A percentile compares a stretch with the other conserved stretches of the same genome.
Conservation (phyloP, 768 basidiomycete genomes). For the Hericium erinaceus region DNA sequence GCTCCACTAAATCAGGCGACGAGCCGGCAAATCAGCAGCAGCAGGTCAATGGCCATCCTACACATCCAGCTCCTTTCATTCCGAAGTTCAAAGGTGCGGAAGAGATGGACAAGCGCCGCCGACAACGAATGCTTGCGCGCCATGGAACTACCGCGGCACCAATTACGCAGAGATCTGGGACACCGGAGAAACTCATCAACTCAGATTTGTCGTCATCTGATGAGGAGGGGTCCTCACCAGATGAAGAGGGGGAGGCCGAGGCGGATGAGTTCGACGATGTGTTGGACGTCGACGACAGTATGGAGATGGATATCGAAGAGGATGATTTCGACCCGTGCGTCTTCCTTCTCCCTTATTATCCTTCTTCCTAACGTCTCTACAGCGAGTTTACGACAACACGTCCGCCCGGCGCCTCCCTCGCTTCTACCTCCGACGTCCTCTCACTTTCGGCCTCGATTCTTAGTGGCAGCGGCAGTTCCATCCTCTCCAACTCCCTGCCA, state of each 20-base stretch:
- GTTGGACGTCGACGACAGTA: conserved; percentile 36
- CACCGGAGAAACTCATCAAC: conserved; percentile 32
- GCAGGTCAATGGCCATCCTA: conserved; percentile 4
- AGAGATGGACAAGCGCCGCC: conserved; percentile 76
- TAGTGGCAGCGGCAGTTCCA: conserved; percentile 46
- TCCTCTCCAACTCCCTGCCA: conserved; percentile 37
- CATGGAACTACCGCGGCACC: conserved; percentile 23
- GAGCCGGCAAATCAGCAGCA: conserved; percentile 4
- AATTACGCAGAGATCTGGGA: conserved; percentile 20
- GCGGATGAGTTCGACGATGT: conserved; percentile 42
- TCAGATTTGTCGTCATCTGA: conserved; percentile 40
- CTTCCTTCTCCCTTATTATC: neutral
- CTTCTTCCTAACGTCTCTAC: neutral
- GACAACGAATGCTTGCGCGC: conserved; percentile 57
- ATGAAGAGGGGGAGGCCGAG: conserved; percentile 35
- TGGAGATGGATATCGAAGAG: conserved; percentile 45
- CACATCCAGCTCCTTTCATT: conserved; percentile 47
- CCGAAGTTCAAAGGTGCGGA: conserved; percentile 76
- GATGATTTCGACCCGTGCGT: conserved; percentile 80
- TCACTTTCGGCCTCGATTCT: conserved; percentile 44
- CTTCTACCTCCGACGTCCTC: conserved; percentile 45
- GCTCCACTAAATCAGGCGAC: conserved; percentile 6
- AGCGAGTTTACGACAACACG: conserved; percentile 66
- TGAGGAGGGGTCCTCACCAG: conserved; percentile 38
- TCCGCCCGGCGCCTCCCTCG: conserved; percentile 44